Conservation (phyloP, 352 stramenopile genomes). For the Pythium folliculosum region DNA sequence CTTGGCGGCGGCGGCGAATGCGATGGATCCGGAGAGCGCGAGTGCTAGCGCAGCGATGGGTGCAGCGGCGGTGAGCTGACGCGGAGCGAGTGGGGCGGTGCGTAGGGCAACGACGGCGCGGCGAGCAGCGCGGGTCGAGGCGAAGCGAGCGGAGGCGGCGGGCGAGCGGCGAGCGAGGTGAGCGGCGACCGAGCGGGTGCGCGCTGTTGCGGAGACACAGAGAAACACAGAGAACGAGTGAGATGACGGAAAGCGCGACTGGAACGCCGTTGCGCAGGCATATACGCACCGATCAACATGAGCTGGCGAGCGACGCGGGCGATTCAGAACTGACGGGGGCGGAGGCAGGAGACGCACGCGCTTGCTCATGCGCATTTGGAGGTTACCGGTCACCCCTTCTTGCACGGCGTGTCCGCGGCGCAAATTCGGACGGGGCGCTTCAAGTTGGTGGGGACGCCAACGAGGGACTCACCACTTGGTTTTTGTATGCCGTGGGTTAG, state of each 20-base stretch:
- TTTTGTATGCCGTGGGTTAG: slow-evolving; percentile 1
- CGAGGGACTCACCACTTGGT: slow-evolving; percentile 24
- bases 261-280: background rate
- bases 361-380: background rate
- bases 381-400: background rate
- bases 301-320: slow-evolving; percentile 3
- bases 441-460: slow-evolving; percentile 12
- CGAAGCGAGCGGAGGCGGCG: slow-evolving; percentile 6
- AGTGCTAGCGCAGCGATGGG: slow-evolving; percentile 5
- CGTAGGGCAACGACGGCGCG: background rate
- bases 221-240: background rate
- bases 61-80: slow-evolving; percentile 1
- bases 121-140: slow-evolving; percentile 12
- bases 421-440: slow-evolving; percentile 24
- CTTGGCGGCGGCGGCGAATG: slow-evolving; percentile 17
- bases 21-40: slow-evolving; percentile 23
- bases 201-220: slow-evolving; percentile 2
- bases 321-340: slow-evolving; percentile 19
- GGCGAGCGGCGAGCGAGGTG: slow-evolving; percentile 13
- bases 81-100: background rate
- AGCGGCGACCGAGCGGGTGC: slow-evolving; percentile 19
- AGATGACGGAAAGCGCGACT: background rate
- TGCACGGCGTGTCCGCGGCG: background rate
- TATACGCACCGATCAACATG: slow-evolving; percentile 24
- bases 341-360: background rate